Evolutionary conservation across 768 basidiomycete species (phyloP).

Genomic region (Hortiboletus campestris): DNA sequence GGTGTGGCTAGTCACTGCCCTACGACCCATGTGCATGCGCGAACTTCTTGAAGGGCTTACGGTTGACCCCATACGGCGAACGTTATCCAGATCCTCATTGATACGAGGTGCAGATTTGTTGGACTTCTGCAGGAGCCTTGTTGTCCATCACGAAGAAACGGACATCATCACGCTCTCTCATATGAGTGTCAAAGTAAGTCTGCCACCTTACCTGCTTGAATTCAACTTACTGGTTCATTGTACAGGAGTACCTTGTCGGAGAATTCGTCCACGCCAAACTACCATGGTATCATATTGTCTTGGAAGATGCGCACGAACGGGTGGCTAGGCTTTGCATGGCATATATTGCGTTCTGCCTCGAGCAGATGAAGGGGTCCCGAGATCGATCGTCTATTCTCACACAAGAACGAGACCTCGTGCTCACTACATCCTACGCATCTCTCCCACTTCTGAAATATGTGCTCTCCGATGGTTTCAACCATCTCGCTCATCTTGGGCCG

Average conservation of each 20-base stretch:
- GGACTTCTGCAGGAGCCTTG: neutral
- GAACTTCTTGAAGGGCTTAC: conserved; percentile 6
- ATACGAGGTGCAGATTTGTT: neutral
- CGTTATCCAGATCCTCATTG: neutral
- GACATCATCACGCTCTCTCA: conserved; percentile 6
- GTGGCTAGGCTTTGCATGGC: conserved; percentile 8
- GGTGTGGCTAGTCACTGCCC: conserved; percentile 6
- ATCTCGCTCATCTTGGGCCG: neutral
- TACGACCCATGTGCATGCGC: neutral
- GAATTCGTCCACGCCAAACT: neutral
- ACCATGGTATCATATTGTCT: neutral
- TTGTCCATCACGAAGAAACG: conserved; percentile 1
- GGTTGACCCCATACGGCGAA: neutral
- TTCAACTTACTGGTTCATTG: neutral
- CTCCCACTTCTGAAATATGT: conserved; percentile 4
- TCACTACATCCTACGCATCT: neutral
- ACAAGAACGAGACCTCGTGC: neutral
- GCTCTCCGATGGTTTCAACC: neutral
- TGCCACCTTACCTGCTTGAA: neutral
- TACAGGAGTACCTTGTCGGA: conserved; percentile 8
- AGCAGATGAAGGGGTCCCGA: neutral
- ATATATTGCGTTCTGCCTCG: conserved; percentile 6
- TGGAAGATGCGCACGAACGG: conserved; percentile 1
- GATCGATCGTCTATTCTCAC: neutral
- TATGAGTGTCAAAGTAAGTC: conserved; percentile 11